These are phyloP conservation scores for Geosmithia putterillii DNA, from an alignment of 2,329 filamentous ascomycete species.

Conservation along the genomic window DNA sequence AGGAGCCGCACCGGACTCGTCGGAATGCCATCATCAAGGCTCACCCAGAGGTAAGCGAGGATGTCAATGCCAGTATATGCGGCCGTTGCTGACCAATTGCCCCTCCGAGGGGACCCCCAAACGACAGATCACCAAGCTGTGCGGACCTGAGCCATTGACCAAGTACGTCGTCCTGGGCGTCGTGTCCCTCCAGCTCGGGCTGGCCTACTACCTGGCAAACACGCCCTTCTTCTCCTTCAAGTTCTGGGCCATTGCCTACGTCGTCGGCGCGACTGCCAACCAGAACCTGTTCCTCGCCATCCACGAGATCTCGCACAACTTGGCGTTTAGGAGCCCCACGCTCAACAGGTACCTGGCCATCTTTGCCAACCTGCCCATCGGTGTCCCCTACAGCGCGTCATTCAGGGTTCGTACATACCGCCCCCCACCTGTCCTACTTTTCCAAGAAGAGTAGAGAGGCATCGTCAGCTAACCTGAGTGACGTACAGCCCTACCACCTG, in stretches of 20 bases:
- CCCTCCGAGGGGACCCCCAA: neutral
- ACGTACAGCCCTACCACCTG: conserved; percentile 72
- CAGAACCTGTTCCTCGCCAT: conserved; percentile 98
- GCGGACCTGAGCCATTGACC: conserved; percentile 87
- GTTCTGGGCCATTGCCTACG: conserved; percentile 79
- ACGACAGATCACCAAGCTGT: conserved; percentile 80
- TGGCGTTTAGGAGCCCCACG: conserved; percentile 72
- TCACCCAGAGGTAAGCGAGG: conserved; percentile 66
- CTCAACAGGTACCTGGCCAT: conserved; percentile 83
- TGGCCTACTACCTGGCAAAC: conserved; percentile 65
- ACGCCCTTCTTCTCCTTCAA: conserved; percentile 70
- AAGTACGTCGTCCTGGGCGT: conserved; percentile 85
- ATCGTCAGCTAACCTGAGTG: conserved; percentile 5
- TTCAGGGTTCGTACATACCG: conserved; percentile 56
- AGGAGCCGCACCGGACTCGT: conserved; percentile 88
- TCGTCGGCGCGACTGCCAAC: conserved; percentile 89
- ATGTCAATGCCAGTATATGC: conserved; percentile 1
- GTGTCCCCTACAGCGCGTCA: conserved; percentile 87
- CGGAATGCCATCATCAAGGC: conserved; percentile 94
- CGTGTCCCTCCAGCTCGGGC: conserved; percentile 66
- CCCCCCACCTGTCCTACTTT: neutral
- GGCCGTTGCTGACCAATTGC: neutral
- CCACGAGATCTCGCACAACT: conserved; percentile 96
- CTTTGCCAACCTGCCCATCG: conserved; percentile 91
- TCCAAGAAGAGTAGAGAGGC: neutral